Conservation (phyloP, 768 basidiomycete species). For the Scleroderma citrinum region DNA sequence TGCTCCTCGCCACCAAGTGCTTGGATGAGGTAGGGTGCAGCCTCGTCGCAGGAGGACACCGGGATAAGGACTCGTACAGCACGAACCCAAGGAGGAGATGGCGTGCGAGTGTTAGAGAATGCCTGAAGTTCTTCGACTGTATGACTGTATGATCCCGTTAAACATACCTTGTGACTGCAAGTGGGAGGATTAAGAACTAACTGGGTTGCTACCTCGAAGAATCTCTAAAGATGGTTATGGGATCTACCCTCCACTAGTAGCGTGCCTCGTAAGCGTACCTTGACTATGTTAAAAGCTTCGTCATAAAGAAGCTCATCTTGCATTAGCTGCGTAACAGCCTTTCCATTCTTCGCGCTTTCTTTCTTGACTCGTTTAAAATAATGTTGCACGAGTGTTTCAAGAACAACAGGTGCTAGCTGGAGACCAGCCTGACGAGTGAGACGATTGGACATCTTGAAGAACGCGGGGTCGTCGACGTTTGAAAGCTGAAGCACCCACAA, state of each 20-base stretch:
- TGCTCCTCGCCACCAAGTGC: constrained; percentile 82
- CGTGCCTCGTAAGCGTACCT: constrained; percentile 38
- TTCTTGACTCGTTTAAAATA: constrained; percentile 65
- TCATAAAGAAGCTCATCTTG: constrained; percentile 80
- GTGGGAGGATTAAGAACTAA: constrained; percentile 30
- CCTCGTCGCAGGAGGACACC: constrained; percentile 66
- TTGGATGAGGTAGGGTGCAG: constrained; percentile 64
- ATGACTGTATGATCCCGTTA: constrained; percentile 43
- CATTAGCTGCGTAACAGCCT: constrained; percentile 44
- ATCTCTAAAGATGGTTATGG: constrained; percentile 41
- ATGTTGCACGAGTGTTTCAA: constrained; percentile 80
- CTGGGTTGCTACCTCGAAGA: constrained; percentile 67
- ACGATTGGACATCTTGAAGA: constrained; percentile 37
- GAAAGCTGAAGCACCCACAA: not conserved
- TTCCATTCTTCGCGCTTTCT: constrained; percentile 32
- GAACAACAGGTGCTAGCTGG: constrained; percentile 61
- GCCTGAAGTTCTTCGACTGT: constrained; percentile 78
- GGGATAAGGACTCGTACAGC: constrained; percentile 69
- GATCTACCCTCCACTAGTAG: not conserved
- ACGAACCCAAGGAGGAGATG: constrained; percentile 79
- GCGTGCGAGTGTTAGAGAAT: constrained; percentile 77
- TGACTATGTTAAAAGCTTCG: constrained; percentile 69
- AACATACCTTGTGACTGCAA: not conserved
- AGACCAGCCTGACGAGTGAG: constrained; percentile 59
- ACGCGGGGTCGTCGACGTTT: not conserved